phyloP scores from a whole-genome alignment of 495 filamentous ascomycete species.

The Aspergillus homomorphus region DNA sequence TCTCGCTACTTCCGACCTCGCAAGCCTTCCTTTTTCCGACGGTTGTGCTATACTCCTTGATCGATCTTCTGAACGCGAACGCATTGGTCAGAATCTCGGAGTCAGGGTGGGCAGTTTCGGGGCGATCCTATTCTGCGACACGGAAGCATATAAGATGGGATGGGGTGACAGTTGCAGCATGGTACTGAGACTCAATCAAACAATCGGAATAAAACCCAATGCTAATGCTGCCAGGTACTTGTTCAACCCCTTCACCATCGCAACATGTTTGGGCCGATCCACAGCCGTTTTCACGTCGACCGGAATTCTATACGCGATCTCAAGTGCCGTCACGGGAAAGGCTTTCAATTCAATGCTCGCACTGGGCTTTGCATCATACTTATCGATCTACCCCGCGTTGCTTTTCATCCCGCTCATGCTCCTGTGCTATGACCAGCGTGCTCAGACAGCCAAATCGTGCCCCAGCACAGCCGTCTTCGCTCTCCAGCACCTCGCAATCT shows the following conservation, averaged over 20 bases:
- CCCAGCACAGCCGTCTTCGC: slow-evolving; percentile 45
- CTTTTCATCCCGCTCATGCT: slow-evolving; percentile 79
- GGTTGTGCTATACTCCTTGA: slow-evolving; percentile 72
- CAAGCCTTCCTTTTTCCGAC: slow-evolving; percentile 64
- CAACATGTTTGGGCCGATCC: slow-evolving; percentile 87
- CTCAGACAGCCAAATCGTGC: slow-evolving; percentile 17
- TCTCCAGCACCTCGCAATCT: slow-evolving; percentile 44
- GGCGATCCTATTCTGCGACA: slow-evolving; percentile 70
- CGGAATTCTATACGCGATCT: slow-evolving; percentile 79
- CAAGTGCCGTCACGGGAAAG: slow-evolving; percentile 74
- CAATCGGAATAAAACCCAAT: background rate
- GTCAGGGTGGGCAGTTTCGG: slow-evolving; percentile 70
- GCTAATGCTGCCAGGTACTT: slow-evolving; percentile 58
- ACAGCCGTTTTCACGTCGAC: slow-evolving; percentile 89
- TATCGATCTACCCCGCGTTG: slow-evolving; percentile 87
- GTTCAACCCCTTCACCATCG: slow-evolving; percentile 93
- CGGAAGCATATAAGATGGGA: slow-evolving; percentile 77
- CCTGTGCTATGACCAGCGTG: slow-evolving; percentile 71
- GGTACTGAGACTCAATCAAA: slow-evolving; percentile 43
- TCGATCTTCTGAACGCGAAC: slow-evolving; percentile 80
- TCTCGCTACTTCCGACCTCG: slow-evolving; percentile 76
- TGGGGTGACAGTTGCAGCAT: slow-evolving; percentile 71
- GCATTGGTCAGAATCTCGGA: slow-evolving; percentile 81
- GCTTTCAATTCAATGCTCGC: slow-evolving; percentile 79
- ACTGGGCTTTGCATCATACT: slow-evolving; percentile 80